Percentiles rank a stretch among this genome's conserved stretches.
Conservation (phyloP, 176 grass and related monocot species). For the Zea mays region Zm-B73-REFERENCE-NAM-5.0 NC_050102.1:182272001-182272500, state of each 20-base stretch:
- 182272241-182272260: slow-evolving; percentile 27
- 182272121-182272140: neutral
- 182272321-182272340: neutral
- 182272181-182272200: slow-evolving; percentile 34
- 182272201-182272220: slow-evolving; percentile 23
- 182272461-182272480: slow-evolving; percentile 39
- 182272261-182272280: slow-evolving; percentile 44
- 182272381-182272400: neutral
- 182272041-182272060: slow-evolving; percentile 73
- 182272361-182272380: slow-evolving; percentile 20
- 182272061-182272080: slow-evolving; percentile 52
- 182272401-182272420: neutral
- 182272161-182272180: slow-evolving; percentile 39
- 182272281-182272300: slow-evolving; percentile 18
- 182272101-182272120: neutral
- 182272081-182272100: slow-evolving; percentile 32
- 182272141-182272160: slow-evolving; percentile 34
- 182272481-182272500: slow-evolving; percentile 69
- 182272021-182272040: slow-evolving; percentile 89
- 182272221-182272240: neutral
- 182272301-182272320: slow-evolving; percentile 8
- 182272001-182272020: slow-evolving; percentile 71
- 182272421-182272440: slow-evolving; percentile 11
- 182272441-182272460: slow-evolving; percentile 26
- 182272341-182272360: neutral